Base-by-base conservation (phyloP, 108 stramenopile genomes). In the Conticribra guillardii region DNA sequence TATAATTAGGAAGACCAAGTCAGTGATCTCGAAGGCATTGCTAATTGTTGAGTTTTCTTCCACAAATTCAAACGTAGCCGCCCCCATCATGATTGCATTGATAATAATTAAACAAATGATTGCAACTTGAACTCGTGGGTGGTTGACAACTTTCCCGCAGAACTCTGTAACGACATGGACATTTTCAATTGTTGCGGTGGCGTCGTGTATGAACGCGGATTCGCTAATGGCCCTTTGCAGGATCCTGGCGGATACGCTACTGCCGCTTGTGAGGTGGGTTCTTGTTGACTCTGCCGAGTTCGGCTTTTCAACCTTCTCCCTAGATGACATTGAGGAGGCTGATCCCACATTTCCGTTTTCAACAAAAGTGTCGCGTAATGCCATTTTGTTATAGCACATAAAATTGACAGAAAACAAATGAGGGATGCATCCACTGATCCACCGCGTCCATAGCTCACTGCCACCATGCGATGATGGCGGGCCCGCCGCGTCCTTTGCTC, bases 51-150 rank as follows among this genome's bases (percentile, higher is more conserved):
- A 50, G 52, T 86, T 65, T 18, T 90, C 82, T 37, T 56, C 54
- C 7, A 87, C 85, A 79, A 87, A 84, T 55, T 84, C 81, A 76
- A 83, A 84, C 8, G 89, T 90, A 18, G 84, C 85, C 0, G 87
- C 11, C 18, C 89, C 89, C 82, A 90, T 86, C 63, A 83, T 66
- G 1, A 87, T 58, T 16, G 85, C 87, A 60, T 90, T 90, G 55
- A 83, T 32, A 11, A 87, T 57, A 46, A 90, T 90, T 26, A 84
- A 64, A 15, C 71, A 41, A 46, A 90, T 75, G 31, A 90, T 81
- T 23, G 14, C 19, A 19, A 85, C 26, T 41, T 87, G 86, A 0
- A 85, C 76, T 29, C 57, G 31, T 31, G 73, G 74, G 62, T 86
- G 61, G 67, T 86, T 86, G 50, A 86, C 82, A 11, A 77, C 44